Evolutionary conservation across 1,284 basidiomycete species (phyloP).

Genomic region (Cutaneotrichosporon spelunceum): DNA sequence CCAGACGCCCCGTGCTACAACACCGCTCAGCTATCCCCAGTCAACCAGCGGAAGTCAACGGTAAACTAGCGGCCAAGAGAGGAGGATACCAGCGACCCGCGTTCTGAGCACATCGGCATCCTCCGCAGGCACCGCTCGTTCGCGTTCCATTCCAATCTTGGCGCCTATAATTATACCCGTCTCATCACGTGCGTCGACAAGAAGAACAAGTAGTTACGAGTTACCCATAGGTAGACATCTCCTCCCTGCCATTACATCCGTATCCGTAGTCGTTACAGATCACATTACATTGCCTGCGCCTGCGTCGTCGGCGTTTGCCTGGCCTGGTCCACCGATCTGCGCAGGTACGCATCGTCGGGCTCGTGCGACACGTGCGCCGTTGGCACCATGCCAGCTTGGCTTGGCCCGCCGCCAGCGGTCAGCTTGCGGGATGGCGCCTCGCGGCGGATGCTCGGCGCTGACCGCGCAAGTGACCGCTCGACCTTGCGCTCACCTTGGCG

Average conservation of each 20-base stretch:
- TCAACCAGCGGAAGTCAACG: no score
- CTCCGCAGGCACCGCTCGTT: not conserved
- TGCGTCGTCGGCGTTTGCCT: constrained; percentile 1
- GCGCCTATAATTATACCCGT: constrained; percentile 10
- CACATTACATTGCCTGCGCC: not conserved
- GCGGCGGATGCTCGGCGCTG: constrained; percentile 3
- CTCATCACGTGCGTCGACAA: not conserved
- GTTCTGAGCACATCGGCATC: no score
- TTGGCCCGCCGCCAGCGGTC: not conserved
- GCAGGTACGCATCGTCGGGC: not conserved
- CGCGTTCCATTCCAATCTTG: not conserved
- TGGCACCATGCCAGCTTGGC: not conserved
- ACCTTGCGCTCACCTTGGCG: constrained; percentile 55
- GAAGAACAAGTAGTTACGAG: not conserved
- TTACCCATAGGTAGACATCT: not conserved
- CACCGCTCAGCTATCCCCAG: no score
- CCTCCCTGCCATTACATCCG: not conserved
- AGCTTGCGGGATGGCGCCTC: constrained; percentile 4
- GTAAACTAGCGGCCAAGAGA: no score
- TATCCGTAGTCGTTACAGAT: constrained; percentile 1
- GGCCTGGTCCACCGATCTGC: not conserved
- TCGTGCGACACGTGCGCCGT: not conserved
- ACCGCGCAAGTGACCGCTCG: constrained; percentile 26
- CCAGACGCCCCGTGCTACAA: no score
- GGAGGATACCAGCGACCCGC: no score